A percentile compares a stretch with the other conserved stretches of the same genome.
phyloP scores from a whole-genome alignment of 2,329 filamentous ascomycete genomes.

The Chaetomium sp. region DNA sequence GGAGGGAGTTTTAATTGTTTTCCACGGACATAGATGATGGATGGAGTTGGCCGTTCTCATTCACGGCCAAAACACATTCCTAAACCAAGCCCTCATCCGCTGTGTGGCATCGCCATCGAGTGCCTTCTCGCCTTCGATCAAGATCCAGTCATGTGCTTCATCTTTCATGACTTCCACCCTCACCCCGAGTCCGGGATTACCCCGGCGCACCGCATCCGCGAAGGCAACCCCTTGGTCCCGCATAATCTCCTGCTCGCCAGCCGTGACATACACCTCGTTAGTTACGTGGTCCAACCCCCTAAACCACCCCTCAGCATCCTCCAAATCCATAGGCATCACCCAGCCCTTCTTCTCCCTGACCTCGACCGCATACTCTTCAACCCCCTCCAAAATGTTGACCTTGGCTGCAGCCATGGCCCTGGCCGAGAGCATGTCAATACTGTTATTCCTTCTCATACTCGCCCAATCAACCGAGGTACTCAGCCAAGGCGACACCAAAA shows the following conservation, averaged over 20 bases:
- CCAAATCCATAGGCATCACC: conserved; percentile 38
- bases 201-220: conserved; percentile 32
- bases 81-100: conserved; percentile 40
- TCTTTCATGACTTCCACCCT: conserved; percentile 37
- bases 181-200: conserved; percentile 35
- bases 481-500: conserved; percentile 42
- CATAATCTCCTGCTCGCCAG: conserved; percentile 40
- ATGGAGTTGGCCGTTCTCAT: background rate
- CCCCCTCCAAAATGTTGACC: conserved; percentile 23
- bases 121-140: conserved; percentile 37
- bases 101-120: conserved; percentile 37
- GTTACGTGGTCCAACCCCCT: conserved; percentile 34
- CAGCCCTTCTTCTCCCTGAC: conserved; percentile 30
- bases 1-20: too few relatives aligned
- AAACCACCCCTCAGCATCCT: conserved; percentile 36
- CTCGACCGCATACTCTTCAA: conserved; percentile 25
- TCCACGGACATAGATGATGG: too few relatives aligned
- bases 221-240: conserved; percentile 38
- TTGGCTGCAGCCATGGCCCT: conserved; percentile 21
- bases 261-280: conserved; percentile 39
- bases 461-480: conserved; percentile 29
- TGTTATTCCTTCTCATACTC: conserved; percentile 37
- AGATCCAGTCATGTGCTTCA: conserved; percentile 42
- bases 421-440: conserved; percentile 42
- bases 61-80: conserved; percentile 20